These are phyloP conservation scores for Beauveria caledonica DNA, from an alignment of 2,329 filamentous ascomycete species.

Conservation along the genomic window DNA sequence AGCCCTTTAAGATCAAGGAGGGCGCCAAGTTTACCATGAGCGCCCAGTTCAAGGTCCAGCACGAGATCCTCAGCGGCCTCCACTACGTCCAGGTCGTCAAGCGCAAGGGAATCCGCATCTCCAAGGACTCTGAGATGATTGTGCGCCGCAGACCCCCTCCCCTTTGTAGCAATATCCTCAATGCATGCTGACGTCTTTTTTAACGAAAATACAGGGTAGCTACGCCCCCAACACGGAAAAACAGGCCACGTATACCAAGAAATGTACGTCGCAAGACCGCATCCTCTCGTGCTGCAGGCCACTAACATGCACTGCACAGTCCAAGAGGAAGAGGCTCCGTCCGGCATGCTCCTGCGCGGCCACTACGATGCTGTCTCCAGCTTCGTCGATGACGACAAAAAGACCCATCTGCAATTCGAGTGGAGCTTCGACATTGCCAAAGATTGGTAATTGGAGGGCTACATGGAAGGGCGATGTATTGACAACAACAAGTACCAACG, in stretches of 20 bases:
- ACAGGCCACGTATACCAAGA: conserved; percentile 79
- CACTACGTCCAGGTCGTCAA: conserved; percentile 95
- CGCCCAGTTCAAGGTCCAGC: conserved; percentile 89
- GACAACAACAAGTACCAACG: neutral
- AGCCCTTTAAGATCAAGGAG: conserved; percentile 97
- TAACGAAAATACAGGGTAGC: conserved; percentile 59
- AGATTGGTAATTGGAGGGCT: conserved; percentile 71
- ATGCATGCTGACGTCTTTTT: neutral
- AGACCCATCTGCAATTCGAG: conserved; percentile 82
- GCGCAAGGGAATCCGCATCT: conserved; percentile 75
- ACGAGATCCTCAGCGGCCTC: conserved; percentile 88
- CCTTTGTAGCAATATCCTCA: neutral
- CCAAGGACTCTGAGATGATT: conserved; percentile 98
- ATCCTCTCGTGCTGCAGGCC: neutral
- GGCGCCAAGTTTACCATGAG: conserved; percentile 91
- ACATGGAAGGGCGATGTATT: neutral
- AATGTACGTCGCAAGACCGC: conserved; percentile 54
- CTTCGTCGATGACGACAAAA: conserved; percentile 93
- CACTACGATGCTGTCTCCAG: conserved; percentile 83
- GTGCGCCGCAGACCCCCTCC: conserved; percentile 43
- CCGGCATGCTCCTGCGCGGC: conserved; percentile 81
- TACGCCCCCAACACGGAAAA: conserved; percentile 89
- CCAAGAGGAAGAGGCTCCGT: conserved; percentile 83
- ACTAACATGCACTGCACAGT: conserved; percentile 43
- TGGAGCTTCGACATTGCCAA: conserved; percentile 97